Evolutionary conservation across 2,329 filamentous ascomycete species (phyloP).

Genomic region (Aspergillus jensenii): DNA sequence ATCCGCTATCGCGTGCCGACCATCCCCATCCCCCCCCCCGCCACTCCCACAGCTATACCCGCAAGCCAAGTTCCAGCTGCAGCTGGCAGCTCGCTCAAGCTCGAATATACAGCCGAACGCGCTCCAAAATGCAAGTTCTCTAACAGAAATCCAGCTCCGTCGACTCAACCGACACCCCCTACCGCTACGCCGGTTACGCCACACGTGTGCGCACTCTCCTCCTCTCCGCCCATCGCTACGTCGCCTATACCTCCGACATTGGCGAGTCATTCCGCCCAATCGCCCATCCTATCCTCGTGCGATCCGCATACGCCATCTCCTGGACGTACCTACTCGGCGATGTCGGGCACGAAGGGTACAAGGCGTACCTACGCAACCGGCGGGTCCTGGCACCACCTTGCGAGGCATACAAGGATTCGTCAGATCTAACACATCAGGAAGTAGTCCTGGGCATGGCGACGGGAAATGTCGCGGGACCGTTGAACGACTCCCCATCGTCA

Average conservation of each 20-base stretch:
- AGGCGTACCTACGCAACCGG: slow-evolving; percentile 87
- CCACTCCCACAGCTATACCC: not conserved
- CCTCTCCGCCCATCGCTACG: slow-evolving; percentile 87
- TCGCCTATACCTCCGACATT: slow-evolving; percentile 95
- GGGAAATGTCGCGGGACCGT: slow-evolving; percentile 27
- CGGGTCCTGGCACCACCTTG: slow-evolving; percentile 67
- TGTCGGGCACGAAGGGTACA: slow-evolving; percentile 90
- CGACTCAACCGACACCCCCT: slow-evolving; percentile 78
- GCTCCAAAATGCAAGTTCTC: not conserved
- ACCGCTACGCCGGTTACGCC: slow-evolving; percentile 93
- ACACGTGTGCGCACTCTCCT: slow-evolving; percentile 82
- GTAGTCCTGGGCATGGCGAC: slow-evolving; percentile 38
- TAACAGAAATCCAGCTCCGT: slow-evolving; percentile 52
- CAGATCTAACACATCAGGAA: slow-evolving; percentile 29
- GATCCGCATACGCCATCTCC: slow-evolving; percentile 81
- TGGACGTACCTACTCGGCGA: slow-evolving; percentile 93
- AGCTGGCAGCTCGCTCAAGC: too few species aligned
- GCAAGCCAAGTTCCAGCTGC: not conserved
- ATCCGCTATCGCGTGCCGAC: not conserved
- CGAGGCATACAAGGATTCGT: slow-evolving; percentile 46
- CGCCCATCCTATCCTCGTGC: slow-evolving; percentile 79
- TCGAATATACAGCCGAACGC: too few species aligned
- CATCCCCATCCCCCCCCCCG: not conserved
- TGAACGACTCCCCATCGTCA: slow-evolving; percentile 5
- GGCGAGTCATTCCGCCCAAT: slow-evolving; percentile 94